These are phyloP conservation scores for Pinus taeda DNA, from an alignment of 75 land plant genomes.

Conservation along the genomic window DNA sequence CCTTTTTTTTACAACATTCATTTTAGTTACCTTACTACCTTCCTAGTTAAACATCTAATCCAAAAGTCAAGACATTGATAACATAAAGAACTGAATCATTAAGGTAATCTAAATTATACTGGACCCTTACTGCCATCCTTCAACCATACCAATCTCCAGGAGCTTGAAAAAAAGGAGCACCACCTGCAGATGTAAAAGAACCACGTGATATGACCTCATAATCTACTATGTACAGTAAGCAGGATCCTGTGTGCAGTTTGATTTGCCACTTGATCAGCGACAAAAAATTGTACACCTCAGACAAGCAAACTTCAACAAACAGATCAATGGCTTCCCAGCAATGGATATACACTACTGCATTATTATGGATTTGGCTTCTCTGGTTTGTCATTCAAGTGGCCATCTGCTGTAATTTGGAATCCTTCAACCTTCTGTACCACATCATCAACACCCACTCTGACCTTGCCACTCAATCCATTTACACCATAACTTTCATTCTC, in stretches of 20 bases:
- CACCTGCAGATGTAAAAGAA: slow-evolving; percentile 5
- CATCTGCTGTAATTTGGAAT: slow-evolving; percentile 54
- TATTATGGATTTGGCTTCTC: slow-evolving; percentile 7
- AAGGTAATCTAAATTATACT: neutral
- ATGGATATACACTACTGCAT: neutral
- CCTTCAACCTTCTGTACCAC: slow-evolving; percentile 67
- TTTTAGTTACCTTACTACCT: neutral
- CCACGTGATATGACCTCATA: neutral
- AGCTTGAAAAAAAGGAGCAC: slow-evolving; percentile 1
- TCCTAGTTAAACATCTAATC: neutral
- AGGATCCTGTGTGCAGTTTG: neutral
- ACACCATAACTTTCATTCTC: slow-evolving; percentile 27
- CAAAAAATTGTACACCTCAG: neutral
- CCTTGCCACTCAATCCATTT: slow-evolving; percentile 39
- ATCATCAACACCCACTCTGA: slow-evolving; percentile 55
- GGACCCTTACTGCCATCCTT: slow-evolving; percentile 4
- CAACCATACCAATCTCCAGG: slow-evolving; percentile 10
- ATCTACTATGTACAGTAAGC: slow-evolving; percentile 4
- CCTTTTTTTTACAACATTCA: neutral
- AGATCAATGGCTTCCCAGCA: neutral
- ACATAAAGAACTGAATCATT: neutral
- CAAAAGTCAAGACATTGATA: neutral
- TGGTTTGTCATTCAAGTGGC: slow-evolving; percentile 29
- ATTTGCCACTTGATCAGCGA: neutral
- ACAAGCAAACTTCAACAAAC: slow-evolving; percentile 5